A percentile compares a stretch with the other conserved stretches of the same genome.
These are phyloP conservation scores for Hypoxylon crocopeplum DNA, from an alignment of 495 filamentous ascomycete species.

Conservation along the genomic window DNA sequence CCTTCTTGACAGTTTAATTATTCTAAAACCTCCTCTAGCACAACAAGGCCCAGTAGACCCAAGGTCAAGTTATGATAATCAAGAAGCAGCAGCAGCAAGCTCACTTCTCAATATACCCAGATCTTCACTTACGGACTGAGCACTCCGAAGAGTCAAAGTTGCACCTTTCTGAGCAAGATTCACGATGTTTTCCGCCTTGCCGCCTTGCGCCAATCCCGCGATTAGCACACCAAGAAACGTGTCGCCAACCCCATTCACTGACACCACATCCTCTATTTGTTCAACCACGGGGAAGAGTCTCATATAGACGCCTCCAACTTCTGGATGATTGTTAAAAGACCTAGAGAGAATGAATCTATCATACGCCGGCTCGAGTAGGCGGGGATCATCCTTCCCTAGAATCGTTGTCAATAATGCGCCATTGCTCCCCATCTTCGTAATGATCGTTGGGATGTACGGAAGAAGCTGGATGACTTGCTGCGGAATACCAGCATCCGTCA, in stretches of 20 bases:
- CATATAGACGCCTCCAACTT: slow-evolving; percentile 87
- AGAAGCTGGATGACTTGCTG: slow-evolving; percentile 85
- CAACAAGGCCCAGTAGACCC: neutral
- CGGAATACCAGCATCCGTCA: slow-evolving; percentile 83
- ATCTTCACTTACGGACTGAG: slow-evolving; percentile 69
- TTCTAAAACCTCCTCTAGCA: no score
- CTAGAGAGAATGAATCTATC: slow-evolving; percentile 75
- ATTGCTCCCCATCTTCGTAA: slow-evolving; percentile 80
- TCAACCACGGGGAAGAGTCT: slow-evolving; percentile 74
- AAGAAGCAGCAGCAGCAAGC: slow-evolving; percentile 30
- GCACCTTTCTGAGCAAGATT: slow-evolving; percentile 77
- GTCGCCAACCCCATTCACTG: slow-evolving; percentile 94
- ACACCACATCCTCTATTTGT: slow-evolving; percentile 73
- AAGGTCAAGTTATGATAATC: neutral
- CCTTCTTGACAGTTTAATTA: no score
- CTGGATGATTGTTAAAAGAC: slow-evolving; percentile 51
- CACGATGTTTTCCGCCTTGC: slow-evolving; percentile 56
- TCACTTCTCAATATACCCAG: slow-evolving; percentile 46
- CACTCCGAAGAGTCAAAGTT: slow-evolving; percentile 73
- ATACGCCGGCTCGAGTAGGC: slow-evolving; percentile 64
- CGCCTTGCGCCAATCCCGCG: slow-evolving; percentile 64
- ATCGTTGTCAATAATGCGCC: slow-evolving; percentile 83
- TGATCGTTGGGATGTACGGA: slow-evolving; percentile 80
- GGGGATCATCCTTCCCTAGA: slow-evolving; percentile 65
- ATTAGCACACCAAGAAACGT: slow-evolving; percentile 86